These are phyloP conservation scores for Solanum pinnatisectum DNA, from an alignment of 257 asterid species.

Conservation along the genomic window DNA sequence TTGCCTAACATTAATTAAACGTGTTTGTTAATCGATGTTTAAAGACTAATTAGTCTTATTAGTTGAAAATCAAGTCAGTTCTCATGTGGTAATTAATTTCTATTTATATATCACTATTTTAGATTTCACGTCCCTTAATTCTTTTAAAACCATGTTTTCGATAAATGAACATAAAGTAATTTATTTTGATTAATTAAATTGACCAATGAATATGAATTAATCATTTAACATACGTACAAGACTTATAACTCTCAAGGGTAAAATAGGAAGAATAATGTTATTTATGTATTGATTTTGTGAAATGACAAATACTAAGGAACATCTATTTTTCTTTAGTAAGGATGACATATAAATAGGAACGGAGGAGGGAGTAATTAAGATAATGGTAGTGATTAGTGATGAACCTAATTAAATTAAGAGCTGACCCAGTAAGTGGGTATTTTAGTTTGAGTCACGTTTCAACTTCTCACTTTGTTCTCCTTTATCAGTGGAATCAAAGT, in stretches of 20 bases:
- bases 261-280: too few relatives aligned
- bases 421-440: neutral
- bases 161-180: too few relatives aligned
- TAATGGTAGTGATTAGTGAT: neutral
- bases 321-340: too few relatives aligned
- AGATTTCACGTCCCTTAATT: neutral
- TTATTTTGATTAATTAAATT: too few relatives aligned
- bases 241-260: too few relatives aligned
- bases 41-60: neutral
- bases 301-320: too few relatives aligned
- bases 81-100: neutral
- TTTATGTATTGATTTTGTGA: too few relatives aligned
- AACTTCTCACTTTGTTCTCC: neutral
- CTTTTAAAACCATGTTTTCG: neutral
- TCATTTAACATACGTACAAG: neutral
- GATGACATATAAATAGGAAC: neutral
- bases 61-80: neutral
- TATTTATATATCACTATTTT: too few relatives aligned
- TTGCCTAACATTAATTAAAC: neutral
- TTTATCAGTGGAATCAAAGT: neutral
- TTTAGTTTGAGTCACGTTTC: neutral
- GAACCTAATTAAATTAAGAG: neutral
- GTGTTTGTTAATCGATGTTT: neutral
- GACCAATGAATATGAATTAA: neutral
- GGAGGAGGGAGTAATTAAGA: neutral